Evolutionary conservation across 305 asterid species (phyloP).

Genomic region (Solanum hybrid): DNA sequence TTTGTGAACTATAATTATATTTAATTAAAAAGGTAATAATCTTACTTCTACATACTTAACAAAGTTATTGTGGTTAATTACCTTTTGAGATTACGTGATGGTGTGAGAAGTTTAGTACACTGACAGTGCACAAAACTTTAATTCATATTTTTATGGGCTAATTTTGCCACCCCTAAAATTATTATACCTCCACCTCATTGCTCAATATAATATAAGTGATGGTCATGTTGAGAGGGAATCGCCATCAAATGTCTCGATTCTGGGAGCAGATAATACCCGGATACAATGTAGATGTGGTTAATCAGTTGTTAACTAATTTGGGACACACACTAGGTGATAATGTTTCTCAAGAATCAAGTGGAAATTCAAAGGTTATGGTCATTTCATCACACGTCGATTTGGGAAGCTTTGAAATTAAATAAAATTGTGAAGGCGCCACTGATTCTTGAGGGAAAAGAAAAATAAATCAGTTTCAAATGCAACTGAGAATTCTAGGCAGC

Average conservation of each 20-base stretch:
- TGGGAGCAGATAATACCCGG: background rate
- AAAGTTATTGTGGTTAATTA: background rate
- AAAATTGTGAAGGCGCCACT: background rate
- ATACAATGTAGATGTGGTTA: background rate
- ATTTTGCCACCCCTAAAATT: no score
- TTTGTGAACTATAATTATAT: background rate
- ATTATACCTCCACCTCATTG: background rate
- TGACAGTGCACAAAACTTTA: background rate
- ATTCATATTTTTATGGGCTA: background rate
- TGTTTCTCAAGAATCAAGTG: background rate
- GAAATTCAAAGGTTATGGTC: background rate
- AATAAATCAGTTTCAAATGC: background rate
- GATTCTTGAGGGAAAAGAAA: background rate
- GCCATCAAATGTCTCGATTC: background rate
- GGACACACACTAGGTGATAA: background rate
- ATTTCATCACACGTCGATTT: background rate
- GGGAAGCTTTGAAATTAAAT: background rate
- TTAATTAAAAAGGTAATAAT: background rate
- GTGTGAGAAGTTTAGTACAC: background rate
- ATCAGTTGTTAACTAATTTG: background rate
- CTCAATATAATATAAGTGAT: background rate
- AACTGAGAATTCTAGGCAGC: background rate
- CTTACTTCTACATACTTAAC: background rate
- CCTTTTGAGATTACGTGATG: background rate
- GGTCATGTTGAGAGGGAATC: background rate